phyloP scores from a whole-genome alignment of 1,284 basidiomycete genomes.

The Microbotryum violaceum region DNA sequence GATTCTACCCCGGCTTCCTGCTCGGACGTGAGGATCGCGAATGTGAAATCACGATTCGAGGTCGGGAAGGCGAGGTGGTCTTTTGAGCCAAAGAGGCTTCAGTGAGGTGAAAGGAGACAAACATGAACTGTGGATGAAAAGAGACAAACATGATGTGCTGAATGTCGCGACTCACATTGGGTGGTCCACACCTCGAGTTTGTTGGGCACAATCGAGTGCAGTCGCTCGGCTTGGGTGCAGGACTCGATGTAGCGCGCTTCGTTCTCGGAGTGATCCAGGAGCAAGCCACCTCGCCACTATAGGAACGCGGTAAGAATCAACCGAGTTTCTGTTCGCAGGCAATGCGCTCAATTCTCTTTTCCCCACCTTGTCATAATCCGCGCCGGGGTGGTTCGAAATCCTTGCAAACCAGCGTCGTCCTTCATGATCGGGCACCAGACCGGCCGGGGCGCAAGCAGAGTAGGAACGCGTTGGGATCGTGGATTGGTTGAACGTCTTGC shows the following conservation, averaged over 20 bases:
- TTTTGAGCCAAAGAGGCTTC: background rate
- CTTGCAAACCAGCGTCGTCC: constrained; percentile 17
- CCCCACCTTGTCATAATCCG: constrained; percentile 12
- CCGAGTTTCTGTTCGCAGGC: no score
- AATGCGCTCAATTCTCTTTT: no score
- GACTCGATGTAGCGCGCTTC: constrained; percentile 21
- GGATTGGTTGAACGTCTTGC: background rate
- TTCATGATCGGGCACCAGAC: background rate
- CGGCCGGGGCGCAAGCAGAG: background rate
- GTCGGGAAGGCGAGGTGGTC: constrained; percentile 16
- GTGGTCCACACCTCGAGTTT: constrained; percentile 10
- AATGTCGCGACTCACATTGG: no score
- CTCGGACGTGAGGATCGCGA: constrained; percentile 16
- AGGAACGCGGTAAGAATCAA: no score
- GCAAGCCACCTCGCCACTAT: constrained; percentile 3
- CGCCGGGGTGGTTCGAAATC: background rate
- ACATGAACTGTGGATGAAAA: no score
- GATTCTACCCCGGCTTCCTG: background rate
- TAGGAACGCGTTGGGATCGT: background rate
- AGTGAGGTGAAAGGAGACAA: no score
- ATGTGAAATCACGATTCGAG: constrained; percentile 20
- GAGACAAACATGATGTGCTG: no score
- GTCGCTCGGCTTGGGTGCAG: background rate
- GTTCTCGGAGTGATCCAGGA: constrained; percentile 13
- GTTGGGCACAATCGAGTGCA: constrained; percentile 6